phyloP scores from a whole-genome alignment of 2,329 filamentous ascomycete genomes.

The Coniella lustricola region DNA sequence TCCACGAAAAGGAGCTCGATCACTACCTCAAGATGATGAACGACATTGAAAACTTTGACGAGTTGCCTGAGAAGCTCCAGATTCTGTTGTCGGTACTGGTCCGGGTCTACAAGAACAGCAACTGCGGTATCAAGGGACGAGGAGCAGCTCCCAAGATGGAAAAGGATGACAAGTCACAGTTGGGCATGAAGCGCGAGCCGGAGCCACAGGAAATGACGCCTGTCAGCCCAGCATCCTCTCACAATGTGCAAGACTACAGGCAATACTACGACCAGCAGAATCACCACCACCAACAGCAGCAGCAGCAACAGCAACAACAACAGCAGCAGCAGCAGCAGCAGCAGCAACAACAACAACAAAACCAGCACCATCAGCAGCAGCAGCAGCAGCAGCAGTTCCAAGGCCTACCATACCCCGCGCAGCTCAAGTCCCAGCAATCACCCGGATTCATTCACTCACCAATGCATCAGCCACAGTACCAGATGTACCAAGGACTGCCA shows the following conservation, averaged over 20 bases:
- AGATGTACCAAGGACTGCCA: conserved; percentile 9
- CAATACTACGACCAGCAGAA: conserved; percentile 21
- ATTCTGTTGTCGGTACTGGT: conserved; percentile 81
- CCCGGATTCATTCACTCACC: neutral
- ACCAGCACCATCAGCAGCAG: conserved; percentile 12
- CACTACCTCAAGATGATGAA: conserved; percentile 2
- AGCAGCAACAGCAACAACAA: conserved; percentile 13
- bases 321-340: conserved; percentile 11
- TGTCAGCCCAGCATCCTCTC: conserved; percentile 22
- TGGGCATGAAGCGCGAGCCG: neutral
- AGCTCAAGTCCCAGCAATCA: conserved; percentile 1
- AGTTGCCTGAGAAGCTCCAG: conserved; percentile 59
- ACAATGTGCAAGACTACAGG: conserved; percentile 4
- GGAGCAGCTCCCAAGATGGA: conserved; percentile 71
- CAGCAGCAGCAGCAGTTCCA: conserved; percentile 9
- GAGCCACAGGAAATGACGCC: conserved; percentile 14
- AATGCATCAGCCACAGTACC: conserved; percentile 6
- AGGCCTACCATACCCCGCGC: conserved; percentile 1
- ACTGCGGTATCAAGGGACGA: conserved; percentile 95
- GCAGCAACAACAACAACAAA: conserved; percentile 12
- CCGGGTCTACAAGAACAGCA: conserved; percentile 90
- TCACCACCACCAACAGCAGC: conserved; percentile 7
- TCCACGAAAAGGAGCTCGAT: conserved; percentile 3
- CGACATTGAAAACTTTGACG: neutral
- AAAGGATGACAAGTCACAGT: conserved; percentile 17